Conservation (phyloP, 2,329 filamentous ascomycete species). For the Ophiosphaerella narmari region DNA sequence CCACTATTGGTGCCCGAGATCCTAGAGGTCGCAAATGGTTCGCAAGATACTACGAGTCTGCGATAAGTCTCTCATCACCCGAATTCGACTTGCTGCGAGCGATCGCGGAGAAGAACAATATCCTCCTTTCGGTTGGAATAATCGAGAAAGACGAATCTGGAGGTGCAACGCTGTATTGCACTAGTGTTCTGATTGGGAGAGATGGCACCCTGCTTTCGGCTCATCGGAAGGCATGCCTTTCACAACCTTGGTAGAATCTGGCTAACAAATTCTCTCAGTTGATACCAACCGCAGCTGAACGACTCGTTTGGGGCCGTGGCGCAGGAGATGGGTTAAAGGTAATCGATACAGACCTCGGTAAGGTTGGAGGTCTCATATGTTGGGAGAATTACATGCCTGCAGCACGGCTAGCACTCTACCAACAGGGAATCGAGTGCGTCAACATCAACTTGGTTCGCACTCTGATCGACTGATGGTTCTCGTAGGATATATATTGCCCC, state of each 20-base stretch:
- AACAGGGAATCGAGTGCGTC: constrained; percentile 49
- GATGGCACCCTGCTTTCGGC: constrained; percentile 45
- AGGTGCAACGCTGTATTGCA: constrained; percentile 50
- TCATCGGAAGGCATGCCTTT: constrained; percentile 44
- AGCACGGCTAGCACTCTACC: constrained; percentile 49
- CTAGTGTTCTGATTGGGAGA: constrained; percentile 44
- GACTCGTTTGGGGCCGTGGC: constrained; percentile 49
- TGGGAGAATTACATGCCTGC: constrained; percentile 55
- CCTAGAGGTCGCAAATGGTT: constrained; percentile 51
- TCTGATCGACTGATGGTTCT: neutral
- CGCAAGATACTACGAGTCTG: constrained; percentile 48
- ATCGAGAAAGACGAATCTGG: constrained; percentile 44
- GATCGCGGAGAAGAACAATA: constrained; percentile 42
- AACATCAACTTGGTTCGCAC: neutral
- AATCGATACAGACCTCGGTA: constrained; percentile 48
- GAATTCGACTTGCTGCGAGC: constrained; percentile 43
- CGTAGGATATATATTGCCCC: constrained; percentile 35
- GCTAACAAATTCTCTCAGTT: constrained; percentile 26
- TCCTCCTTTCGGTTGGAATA: constrained; percentile 47
- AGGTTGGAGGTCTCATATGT: constrained; percentile 50
- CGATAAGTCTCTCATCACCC: constrained; percentile 47
- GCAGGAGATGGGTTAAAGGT: constrained; percentile 49
- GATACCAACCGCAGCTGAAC: constrained; percentile 49
- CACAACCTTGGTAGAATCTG: neutral
- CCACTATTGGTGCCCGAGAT: constrained; percentile 50